Conservation (phyloP, 306 rosid species). For the Trifolium repens region DNA sequence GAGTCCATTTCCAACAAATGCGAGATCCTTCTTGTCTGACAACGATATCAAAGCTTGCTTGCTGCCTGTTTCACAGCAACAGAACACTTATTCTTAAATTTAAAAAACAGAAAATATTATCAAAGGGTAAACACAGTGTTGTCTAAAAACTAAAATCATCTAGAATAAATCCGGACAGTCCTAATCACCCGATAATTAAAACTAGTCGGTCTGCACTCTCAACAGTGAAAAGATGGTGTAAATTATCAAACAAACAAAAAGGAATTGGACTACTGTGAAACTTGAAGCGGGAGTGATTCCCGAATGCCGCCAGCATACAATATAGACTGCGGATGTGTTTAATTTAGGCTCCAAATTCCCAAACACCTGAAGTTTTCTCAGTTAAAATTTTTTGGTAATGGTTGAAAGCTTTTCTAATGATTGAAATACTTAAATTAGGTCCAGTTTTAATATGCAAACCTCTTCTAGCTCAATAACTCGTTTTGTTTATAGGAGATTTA, state of each 20-base stretch:
- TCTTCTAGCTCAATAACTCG: too few species aligned
- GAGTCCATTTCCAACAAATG: slow-evolving; percentile 79
- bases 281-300: neutral
- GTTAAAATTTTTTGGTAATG: neutral
- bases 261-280: neutral
- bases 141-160: slow-evolving; percentile 1
- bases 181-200: neutral
- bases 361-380: too few species aligned
- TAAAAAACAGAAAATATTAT: slow-evolving; percentile 20
- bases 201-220: neutral
- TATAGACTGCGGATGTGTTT: too few species aligned
- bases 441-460: neutral
- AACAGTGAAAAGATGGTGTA: neutral
- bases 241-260: neutral
- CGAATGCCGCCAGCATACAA: neutral
- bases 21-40: slow-evolving; percentile 86
- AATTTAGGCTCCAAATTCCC: too few species aligned
- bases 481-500: neutral
- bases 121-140: slow-evolving; percentile 6
- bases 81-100: slow-evolving; percentile 10
- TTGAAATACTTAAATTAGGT: slow-evolving; percentile 53
- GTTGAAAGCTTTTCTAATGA: slow-evolving; percentile 46
- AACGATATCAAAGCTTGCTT: slow-evolving; percentile 86
- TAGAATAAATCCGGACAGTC: slow-evolving; percentile 15
- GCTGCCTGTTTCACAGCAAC: slow-evolving; percentile 54